phyloP scores from a whole-genome alignment of 768 basidiomycete genomes.

The Daedaleopsis sinensis region DNA sequence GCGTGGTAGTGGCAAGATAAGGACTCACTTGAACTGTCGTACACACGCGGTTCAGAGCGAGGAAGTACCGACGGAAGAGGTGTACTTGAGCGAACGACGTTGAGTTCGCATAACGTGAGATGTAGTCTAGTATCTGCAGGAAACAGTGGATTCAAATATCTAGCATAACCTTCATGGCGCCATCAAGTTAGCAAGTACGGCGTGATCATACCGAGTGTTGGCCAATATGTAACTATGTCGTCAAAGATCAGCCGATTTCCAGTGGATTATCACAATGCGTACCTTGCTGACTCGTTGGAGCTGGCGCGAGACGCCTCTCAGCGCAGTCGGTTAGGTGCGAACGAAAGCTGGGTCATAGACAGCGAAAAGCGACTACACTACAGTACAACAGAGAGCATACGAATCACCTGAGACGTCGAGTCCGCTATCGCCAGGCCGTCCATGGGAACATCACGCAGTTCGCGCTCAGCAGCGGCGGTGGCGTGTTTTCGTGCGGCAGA shows the following conservation, averaged over 20 bases:
- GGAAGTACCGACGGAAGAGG: constrained; percentile 12
- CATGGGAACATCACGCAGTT: constrained; percentile 23
- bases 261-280: not conserved
- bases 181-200: too few species aligned
- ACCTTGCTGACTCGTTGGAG: not conserved
- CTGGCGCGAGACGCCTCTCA: too few species aligned
- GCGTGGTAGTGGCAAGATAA: not conserved
- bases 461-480: constrained; percentile 12
- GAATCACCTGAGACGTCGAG: not conserved
- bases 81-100: not conserved
- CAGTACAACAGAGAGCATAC: constrained; percentile 4
- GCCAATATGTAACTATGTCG: too few species aligned
- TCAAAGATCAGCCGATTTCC: too few species aligned
- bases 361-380: constrained; percentile 13
- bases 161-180: too few species aligned
- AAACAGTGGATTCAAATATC: too few species aligned
- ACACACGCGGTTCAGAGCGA: constrained; percentile 10
- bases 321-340: not conserved
- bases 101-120: not conserved
- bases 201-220: too few species aligned
- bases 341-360: not conserved
- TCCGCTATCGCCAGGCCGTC: constrained; percentile 14
- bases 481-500: constrained; percentile 48
- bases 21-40: not conserved
- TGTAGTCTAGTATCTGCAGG: too few species aligned